Percentiles rank a stretch among this genome's conserved stretches.
phyloP scores from a whole-genome alignment of 768 basidiomycete genomes.

The Lactarius hatsudake region DNA sequence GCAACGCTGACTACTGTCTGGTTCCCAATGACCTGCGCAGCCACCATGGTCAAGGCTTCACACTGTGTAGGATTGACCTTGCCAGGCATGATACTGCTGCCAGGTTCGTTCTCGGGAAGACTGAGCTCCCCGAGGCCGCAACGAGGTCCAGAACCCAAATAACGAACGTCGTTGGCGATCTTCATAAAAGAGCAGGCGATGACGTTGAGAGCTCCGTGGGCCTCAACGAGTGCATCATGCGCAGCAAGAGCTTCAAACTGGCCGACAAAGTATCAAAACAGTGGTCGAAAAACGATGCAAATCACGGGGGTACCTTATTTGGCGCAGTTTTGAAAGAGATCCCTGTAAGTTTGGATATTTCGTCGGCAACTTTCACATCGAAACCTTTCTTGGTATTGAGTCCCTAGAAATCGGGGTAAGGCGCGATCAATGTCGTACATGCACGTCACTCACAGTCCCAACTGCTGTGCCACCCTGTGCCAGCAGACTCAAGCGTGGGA shows the following conservation, averaged over 20 bases:
- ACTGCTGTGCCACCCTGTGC: slow-evolving; percentile 99
- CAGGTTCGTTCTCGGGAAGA: slow-evolving; percentile 97
- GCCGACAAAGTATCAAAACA: not conserved
- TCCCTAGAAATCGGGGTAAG: slow-evolving; percentile 51
- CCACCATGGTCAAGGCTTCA: slow-evolving; percentile 98
- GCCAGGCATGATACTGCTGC: slow-evolving; percentile 99
- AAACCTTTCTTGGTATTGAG: slow-evolving; percentile 97
- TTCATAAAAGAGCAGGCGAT: slow-evolving; percentile 98
- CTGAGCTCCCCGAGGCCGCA: slow-evolving; percentile 95
- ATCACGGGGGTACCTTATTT: slow-evolving; percentile 68
- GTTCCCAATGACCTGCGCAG: slow-evolving; percentile 98
- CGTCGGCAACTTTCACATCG: slow-evolving; percentile 88
- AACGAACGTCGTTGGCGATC: slow-evolving; percentile 98
- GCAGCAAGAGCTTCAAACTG: slow-evolving; percentile 97
- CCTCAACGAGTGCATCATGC: slow-evolving; percentile 98
- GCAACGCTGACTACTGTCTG: slow-evolving; percentile 90
- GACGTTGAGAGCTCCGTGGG: slow-evolving; percentile 94
- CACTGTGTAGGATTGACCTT: slow-evolving; percentile 99
- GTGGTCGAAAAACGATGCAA: not conserved
- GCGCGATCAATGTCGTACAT: not conserved
- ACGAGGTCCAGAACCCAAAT: slow-evolving; percentile 94
- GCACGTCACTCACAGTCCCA: slow-evolving; percentile 71
- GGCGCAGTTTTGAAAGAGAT: slow-evolving; percentile 93
- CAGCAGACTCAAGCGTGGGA: slow-evolving; percentile 84
- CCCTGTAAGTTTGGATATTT: slow-evolving; percentile 89